These are phyloP conservation scores for Penicillium roqueforti DNA, from an alignment of 495 filamentous ascomycete genomes.

Conservation along the genomic window DNA sequence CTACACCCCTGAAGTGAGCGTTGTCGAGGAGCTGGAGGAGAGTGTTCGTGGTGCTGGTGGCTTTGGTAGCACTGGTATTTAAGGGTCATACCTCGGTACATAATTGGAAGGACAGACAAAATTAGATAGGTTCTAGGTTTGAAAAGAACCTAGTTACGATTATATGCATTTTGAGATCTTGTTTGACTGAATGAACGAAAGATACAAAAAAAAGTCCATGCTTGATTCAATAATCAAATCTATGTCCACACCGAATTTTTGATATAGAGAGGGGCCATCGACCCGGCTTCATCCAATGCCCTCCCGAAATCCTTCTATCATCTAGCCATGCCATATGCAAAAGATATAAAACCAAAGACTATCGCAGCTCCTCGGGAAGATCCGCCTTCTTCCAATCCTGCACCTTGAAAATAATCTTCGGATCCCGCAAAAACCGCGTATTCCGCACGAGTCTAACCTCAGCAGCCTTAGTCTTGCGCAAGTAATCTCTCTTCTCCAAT, in stretches of 20 bases:
- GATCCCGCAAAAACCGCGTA: slow-evolving; percentile 58
- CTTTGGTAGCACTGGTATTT: slow-evolving; percentile 83
- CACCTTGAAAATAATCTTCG: slow-evolving; percentile 41
- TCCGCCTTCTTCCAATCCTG: slow-evolving; percentile 37
- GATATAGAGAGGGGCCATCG: background rate
- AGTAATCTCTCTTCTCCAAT: slow-evolving; percentile 57
- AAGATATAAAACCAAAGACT: background rate
- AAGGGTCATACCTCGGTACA: slow-evolving; percentile 2
- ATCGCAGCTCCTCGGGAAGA: slow-evolving; percentile 24
- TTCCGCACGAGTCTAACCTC: slow-evolving; percentile 79
- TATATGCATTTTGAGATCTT: slow-evolving; percentile 1
- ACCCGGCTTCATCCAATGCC: background rate
- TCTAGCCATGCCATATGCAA: background rate
- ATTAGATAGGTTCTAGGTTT: background rate
- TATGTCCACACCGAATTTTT: slow-evolving; percentile 15
- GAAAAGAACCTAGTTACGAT: slow-evolving; percentile 10
- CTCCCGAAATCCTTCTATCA: slow-evolving; percentile 1
- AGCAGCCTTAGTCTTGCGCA: slow-evolving; percentile 68
- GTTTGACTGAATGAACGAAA: slow-evolving; percentile 12
- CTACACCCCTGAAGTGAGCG: slow-evolving; percentile 81
- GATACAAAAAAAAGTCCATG: background rate
- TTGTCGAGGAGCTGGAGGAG: slow-evolving; percentile 84
- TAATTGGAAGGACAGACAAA: slow-evolving; percentile 1
- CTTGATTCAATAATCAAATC: slow-evolving; percentile 9
- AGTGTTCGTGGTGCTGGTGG: slow-evolving; percentile 86